Evolutionary conservation across 2,329 filamentous ascomycete species (phyloP), one percentile per base, ranked within the genome.

Genomic region (Xylariaceae sp.): DNA sequence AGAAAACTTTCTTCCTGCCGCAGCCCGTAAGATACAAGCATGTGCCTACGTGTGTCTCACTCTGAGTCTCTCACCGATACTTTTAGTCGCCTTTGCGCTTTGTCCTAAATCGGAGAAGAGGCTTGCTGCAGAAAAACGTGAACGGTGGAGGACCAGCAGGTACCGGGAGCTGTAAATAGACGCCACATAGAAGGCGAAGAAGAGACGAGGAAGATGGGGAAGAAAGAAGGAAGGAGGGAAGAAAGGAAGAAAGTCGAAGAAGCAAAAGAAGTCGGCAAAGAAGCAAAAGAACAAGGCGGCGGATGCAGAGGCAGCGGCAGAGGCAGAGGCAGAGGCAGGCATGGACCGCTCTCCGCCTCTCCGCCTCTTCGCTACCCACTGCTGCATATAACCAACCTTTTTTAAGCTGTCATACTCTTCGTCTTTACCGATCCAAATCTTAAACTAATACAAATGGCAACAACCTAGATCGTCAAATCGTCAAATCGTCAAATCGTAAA

Each of bases 41-140:
- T 37, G 51, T 57, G 55, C 55, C 54, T 54, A 60, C 56, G 57
- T 57, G 56, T 69, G 67, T 69, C 67, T 69, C 62, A 69, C 66
- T 60, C 43, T 45, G 26, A 45, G 43, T 45, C 43, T 45, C 65
- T 69, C 67, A 69, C 67, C 67, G 67, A 69, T 69, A 68, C 57
- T 69, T 69, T 47, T 53, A 29, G 32, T 41, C 56, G 57, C 57
- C 60, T 45, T 56, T 58, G 57, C 53, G 55, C 63, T 63, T 64
- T 65, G 60, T 64, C 65, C 65, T 61, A 63, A 62, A 64, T 54
- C 62, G 56, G 60, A 67, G 63, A 68, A 67, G 62, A 68, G 66
- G 66, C 66, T 65, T 58, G 64, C 65, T 69, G 67, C 67, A 67
- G 66, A 54, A 39, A 34, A 37, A 37, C 12, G 35, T 37, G 35